Evolutionary conservation across 2,329 filamentous ascomycete genomes (phyloP).

Genomic region (Exophiala dermatitidis): DNA sequence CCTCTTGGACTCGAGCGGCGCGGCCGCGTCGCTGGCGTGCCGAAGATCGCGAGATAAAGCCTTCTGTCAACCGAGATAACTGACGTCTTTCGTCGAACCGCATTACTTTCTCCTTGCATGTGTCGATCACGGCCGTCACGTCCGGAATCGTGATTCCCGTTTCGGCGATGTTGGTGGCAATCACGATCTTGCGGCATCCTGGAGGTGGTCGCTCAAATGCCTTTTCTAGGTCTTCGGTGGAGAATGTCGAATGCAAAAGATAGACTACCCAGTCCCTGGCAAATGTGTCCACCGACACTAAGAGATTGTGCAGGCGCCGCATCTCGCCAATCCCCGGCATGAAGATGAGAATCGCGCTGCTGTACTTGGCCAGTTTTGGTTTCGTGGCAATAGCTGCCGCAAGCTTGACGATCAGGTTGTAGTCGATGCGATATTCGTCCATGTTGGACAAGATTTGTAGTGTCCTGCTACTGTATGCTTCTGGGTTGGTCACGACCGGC

Average conservation of each 20-base stretch:
- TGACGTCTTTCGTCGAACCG: slow-evolving; percentile 89
- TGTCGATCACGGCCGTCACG: slow-evolving; percentile 93
- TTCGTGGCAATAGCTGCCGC: slow-evolving; percentile 68
- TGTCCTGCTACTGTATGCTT: slow-evolving; percentile 67
- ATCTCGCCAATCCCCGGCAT: slow-evolving; percentile 93
- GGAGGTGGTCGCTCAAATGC: slow-evolving; percentile 79
- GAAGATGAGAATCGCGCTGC: slow-evolving; percentile 89
- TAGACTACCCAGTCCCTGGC: slow-evolving; percentile 74
- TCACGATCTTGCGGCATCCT: slow-evolving; percentile 82
- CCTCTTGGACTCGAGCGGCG: slow-evolving; percentile 90
- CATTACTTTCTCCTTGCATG: slow-evolving; percentile 72
- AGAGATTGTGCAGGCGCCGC: slow-evolving; percentile 74
- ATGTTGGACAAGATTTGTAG: slow-evolving; percentile 66
- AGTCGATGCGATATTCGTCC: slow-evolving; percentile 88
- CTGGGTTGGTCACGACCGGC: slow-evolving; percentile 7
- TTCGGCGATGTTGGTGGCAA: slow-evolving; percentile 96
- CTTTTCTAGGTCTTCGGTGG: slow-evolving; percentile 90
- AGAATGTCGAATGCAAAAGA: slow-evolving; percentile 87
- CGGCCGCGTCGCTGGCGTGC: slow-evolving; percentile 90
- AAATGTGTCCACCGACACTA: slow-evolving; percentile 70
- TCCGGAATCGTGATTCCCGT: slow-evolving; percentile 98
- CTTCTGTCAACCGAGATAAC: slow-evolving; percentile 81
- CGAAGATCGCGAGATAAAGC: slow-evolving; percentile 91
- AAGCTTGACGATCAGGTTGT: slow-evolving; percentile 73
- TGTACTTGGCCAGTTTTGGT: slow-evolving; percentile 60